phyloP scores from a whole-genome alignment of 352 stramenopile genomes.

The Sclerospora graminicola region DNA sequence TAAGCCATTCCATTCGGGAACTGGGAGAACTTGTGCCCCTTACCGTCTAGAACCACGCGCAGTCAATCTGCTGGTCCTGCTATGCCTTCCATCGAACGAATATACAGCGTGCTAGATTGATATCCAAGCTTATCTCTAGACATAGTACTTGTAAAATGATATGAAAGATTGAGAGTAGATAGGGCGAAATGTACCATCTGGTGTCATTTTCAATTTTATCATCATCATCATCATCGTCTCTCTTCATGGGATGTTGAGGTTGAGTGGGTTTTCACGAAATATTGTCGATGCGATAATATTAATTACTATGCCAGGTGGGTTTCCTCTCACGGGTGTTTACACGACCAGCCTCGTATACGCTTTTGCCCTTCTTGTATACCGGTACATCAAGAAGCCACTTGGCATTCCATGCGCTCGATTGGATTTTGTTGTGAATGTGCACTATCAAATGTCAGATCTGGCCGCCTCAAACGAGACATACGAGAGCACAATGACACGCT shows the following conservation, averaged over 20 bases:
- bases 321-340: too few species aligned
- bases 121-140: slow-evolving; percentile 29
- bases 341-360: too few species aligned
- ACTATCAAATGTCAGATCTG: neutral
- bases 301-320: too few species aligned
- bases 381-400: slow-evolving; percentile 49
- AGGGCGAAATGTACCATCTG: slow-evolving; percentile 9
- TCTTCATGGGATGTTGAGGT: slow-evolving; percentile 1
- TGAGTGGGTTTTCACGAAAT: slow-evolving; percentile 22
- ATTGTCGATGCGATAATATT: too few species aligned
- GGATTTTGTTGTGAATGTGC: slow-evolving; percentile 9
- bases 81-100: slow-evolving; percentile 24
- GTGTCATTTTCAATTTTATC: neutral
- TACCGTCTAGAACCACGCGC: slow-evolving; percentile 45
- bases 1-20: slow-evolving; percentile 40
- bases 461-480: neutral
- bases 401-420: slow-evolving; percentile 37
- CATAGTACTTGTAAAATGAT: slow-evolving; percentile 37
- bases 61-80: slow-evolving; percentile 24
- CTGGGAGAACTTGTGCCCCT: slow-evolving; percentile 45
- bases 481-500: neutral
- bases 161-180: slow-evolving; percentile 32
- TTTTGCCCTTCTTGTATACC: too few species aligned
- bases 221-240: neutral
- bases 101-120: slow-evolving; percentile 27